Conservation (phyloP, 2,329 filamentous ascomycete species). For the Davidsoniella eucalypti region DNA sequence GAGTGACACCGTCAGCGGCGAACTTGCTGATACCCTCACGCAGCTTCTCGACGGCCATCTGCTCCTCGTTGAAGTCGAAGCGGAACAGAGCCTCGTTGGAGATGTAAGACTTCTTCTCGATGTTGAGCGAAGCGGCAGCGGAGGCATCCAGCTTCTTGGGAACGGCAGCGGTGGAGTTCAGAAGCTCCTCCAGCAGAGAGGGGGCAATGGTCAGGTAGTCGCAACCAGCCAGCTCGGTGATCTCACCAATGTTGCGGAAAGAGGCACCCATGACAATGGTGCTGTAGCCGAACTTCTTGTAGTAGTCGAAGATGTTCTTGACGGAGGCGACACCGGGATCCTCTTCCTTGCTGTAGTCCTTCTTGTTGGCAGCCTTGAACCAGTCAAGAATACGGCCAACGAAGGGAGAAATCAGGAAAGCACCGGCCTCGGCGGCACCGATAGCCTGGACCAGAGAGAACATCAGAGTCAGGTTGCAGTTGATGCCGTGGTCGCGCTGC, state of each 20-base stretch:
- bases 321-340: constrained; percentile 95
- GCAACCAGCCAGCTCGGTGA: constrained; percentile 94
- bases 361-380: constrained; percentile 94
- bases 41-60: constrained; percentile 98
- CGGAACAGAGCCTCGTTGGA: constrained; percentile 81
- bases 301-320: constrained; percentile 96
- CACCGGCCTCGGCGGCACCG: constrained; percentile 82
- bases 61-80: constrained; percentile 99
- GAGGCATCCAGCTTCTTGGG: constrained; percentile 82
- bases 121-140: constrained; percentile 47
- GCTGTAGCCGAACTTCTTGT: constrained; percentile 99
- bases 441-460: constrained; percentile 94
- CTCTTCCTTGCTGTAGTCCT: constrained; percentile 76
- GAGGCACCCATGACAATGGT: constrained; percentile 99
- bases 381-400: constrained; percentile 98
- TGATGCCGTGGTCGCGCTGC: constrained; percentile 88
- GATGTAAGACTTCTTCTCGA: constrained; percentile 84
- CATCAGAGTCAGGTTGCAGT: constrained; percentile 98
- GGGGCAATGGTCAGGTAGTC: constrained; percentile 85
- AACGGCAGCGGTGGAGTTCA: constrained; percentile 65
- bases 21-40: constrained; percentile 99
- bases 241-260: constrained; percentile 91
- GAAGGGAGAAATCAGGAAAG: constrained; percentile 98
- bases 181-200: constrained; percentile 71
- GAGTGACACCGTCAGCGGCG: constrained; percentile 81